Conservation (phyloP, 331 rosid genomes). For the Malus hybrid region DNA sequence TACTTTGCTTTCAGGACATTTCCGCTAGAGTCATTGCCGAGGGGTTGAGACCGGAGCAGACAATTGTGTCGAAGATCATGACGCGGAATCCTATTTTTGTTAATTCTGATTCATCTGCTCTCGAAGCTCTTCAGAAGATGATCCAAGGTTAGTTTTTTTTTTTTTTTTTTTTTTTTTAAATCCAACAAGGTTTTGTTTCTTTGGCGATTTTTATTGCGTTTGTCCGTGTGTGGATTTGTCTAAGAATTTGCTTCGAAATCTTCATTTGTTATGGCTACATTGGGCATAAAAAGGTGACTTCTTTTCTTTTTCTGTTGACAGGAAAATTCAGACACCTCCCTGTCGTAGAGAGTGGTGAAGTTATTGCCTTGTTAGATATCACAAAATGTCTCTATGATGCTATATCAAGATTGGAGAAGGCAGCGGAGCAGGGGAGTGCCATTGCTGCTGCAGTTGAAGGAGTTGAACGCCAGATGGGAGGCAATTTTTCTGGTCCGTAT, state of each 20-base stretch:
- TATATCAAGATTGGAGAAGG: slow-evolving; percentile 90
- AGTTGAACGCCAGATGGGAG: slow-evolving; percentile 75
- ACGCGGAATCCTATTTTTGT: slow-evolving; percentile 85
- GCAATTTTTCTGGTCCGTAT: slow-evolving; percentile 55
- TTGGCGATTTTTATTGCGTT: not conserved
- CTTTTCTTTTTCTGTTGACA: slow-evolving; percentile 22
- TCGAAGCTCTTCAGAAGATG: slow-evolving; percentile 64
- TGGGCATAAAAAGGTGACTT: not conserved
- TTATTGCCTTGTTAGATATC: slow-evolving; percentile 89
- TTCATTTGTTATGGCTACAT: not conserved
- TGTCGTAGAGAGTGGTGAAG: slow-evolving; percentile 94
- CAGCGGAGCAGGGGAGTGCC: slow-evolving; percentile 89
- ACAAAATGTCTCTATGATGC: slow-evolving; percentile 95
- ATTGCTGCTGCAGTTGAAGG: slow-evolving; percentile 98
- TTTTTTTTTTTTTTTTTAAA: too few relatives aligned
- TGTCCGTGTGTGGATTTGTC: not conserved
- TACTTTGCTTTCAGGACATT: slow-evolving; percentile 50
- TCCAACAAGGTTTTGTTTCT: not conserved
- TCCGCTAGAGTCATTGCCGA: slow-evolving; percentile 83
- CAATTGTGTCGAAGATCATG: slow-evolving; percentile 77
- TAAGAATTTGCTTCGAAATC: not conserved
- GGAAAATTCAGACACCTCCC: slow-evolving; percentile 98
- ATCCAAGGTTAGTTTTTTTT: slow-evolving; percentile 55
- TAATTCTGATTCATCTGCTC: slow-evolving; percentile 42
- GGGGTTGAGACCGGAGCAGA: slow-evolving; percentile 86